phyloP scores from a whole-genome alignment of 2,329 filamentous ascomycete species.

The Fusarium illudens region DNA sequence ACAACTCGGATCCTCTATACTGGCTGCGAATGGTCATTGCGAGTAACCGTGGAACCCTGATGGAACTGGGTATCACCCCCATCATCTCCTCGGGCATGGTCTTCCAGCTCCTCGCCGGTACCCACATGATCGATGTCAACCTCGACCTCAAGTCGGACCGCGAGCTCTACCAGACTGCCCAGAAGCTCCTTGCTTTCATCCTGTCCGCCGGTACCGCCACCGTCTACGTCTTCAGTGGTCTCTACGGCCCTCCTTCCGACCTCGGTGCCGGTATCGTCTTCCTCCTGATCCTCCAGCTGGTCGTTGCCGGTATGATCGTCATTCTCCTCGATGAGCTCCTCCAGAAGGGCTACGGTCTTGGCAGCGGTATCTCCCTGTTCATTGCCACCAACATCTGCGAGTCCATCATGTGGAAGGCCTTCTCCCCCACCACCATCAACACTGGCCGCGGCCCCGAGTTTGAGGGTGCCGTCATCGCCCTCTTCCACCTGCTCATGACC shows the following conservation, averaged over 20 bases:
- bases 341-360: slow-evolving; percentile 98
- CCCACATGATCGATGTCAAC: slow-evolving; percentile 99
- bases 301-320: slow-evolving; percentile 97
- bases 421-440: slow-evolving; percentile 99
- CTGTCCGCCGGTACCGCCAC: slow-evolving; percentile 97
- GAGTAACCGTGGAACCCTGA: slow-evolving; percentile 95
- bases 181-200: slow-evolving; percentile 98
- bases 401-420: slow-evolving; percentile 99
- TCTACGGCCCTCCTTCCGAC: slow-evolving; percentile 96
- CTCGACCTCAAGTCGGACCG: slow-evolving; percentile 99
- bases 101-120: slow-evolving; percentile 99
- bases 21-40: slow-evolving; percentile 99
- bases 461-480: slow-evolving; percentile 96
- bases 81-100: slow-evolving; percentile 99
- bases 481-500: slow-evolving; percentile 97
- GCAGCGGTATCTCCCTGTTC: slow-evolving; percentile 98
- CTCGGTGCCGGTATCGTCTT: slow-evolving; percentile 98
- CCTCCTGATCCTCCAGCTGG: slow-evolving; percentile 96
- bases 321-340: slow-evolving; percentile 98
- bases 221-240: slow-evolving; percentile 97
- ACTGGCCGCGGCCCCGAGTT: slow-evolving; percentile 99
- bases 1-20: slow-evolving; percentile 98
- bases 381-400: slow-evolving; percentile 99
- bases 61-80: slow-evolving; percentile 96
- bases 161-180: slow-evolving; percentile 99